Base-by-base conservation (phyloP, 2,329 filamentous ascomycete species). In the Trematosphaeria pertusa region DNA sequence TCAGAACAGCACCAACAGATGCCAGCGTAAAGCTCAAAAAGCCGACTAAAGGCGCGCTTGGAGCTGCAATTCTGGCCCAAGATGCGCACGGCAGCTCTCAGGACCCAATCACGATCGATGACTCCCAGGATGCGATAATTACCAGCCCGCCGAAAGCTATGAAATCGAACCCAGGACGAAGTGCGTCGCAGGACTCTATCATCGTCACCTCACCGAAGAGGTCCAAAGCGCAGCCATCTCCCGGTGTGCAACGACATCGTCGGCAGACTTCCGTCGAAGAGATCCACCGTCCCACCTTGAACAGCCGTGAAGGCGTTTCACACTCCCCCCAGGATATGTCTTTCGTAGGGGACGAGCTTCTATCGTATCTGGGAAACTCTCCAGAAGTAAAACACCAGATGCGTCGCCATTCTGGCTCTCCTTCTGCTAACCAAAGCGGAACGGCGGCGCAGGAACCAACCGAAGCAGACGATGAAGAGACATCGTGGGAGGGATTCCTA, bases 31-130 rank as follows among this genome's bases (percentile, higher is more conserved):
- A n/a, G n/a, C n/a, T n/a, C n/a, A n/a, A n/a, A n/a, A n/a, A n/a
- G n/a, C n/a, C n/a, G n/a, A n/a, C n/a, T n/a, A n/a, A n/a, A n/a
- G n/a, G n/a, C n/a, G n/a, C n/a, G n/a, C n/a, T n/a, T n/a, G n/a
- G n/a, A n/a, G n/a, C n/a, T n/a, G n/a, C n/a, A n/a, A n/a, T n/a
- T n/a, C n/a, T n/a, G n/a, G n/a, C n/a, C n/a, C n/a, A n/a, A 36
- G 17, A 24, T 20, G n/a, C 28, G 12, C 36, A 37, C 14, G 64
- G 61, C 5, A 60, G 51, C 26, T 56, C 54, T 6, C 32, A 40
- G 4, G 47, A 48, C 34, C 63, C 62, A 2, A 67, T 69, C 22
- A 39, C 52, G 14, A 64, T 67, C 26, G 50, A 58, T 0, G 64
- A 69, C 46, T 65, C 63, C 3, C 65, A 67, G 26, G 61, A 65